phyloP scores from a whole-genome alignment of 1,284 basidiomycete species.

The Paramarasmius palmivorus region DNA sequence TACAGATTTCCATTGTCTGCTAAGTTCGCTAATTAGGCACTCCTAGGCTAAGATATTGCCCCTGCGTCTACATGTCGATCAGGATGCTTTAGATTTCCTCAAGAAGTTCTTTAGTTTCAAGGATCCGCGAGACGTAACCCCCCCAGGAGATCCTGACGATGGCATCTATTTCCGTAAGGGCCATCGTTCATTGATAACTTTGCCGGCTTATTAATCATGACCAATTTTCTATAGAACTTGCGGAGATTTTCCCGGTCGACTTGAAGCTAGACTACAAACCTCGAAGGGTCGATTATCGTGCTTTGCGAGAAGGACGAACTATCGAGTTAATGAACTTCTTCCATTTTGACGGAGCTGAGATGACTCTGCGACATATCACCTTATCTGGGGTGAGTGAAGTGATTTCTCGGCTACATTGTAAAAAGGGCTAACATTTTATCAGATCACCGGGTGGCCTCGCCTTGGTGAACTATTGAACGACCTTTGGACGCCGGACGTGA shows the following conservation, averaged over 20 bases:
- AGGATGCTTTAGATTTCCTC: conserved; percentile 97
- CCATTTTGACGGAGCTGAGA: conserved; percentile 98
- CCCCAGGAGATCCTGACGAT: conserved; percentile 36
- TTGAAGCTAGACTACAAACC: conserved; percentile 99
- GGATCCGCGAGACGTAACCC: conserved; percentile 50
- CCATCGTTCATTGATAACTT: conserved; percentile 2
- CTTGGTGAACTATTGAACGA: conserved; percentile 93
- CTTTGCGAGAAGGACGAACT: conserved; percentile 87
- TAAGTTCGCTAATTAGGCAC: neutral
- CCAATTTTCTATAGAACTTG: conserved; percentile 60
- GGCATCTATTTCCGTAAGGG: conserved; percentile 74
- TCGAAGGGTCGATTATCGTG: conserved; percentile 92
- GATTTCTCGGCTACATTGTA: neutral
- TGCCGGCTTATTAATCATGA: neutral
- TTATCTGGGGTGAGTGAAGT: conserved; percentile 75
- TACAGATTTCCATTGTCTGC: conserved; percentile 4
- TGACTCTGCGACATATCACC: conserved; percentile 93
- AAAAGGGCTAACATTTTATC: conserved; percentile 6
- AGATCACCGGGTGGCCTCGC: conserved; percentile 89
- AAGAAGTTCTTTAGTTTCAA: conserved; percentile 96
- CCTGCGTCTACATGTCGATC: conserved; percentile 91
- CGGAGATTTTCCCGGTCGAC: conserved; percentile 87
- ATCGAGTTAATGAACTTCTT: conserved; percentile 99
- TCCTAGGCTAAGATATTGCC: conserved; percentile 84
- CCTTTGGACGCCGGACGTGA: conserved; percentile 98